phyloP scores from a whole-genome alignment of 495 filamentous ascomycete genomes.

The Massariosphaeria phaeospora region DNA sequence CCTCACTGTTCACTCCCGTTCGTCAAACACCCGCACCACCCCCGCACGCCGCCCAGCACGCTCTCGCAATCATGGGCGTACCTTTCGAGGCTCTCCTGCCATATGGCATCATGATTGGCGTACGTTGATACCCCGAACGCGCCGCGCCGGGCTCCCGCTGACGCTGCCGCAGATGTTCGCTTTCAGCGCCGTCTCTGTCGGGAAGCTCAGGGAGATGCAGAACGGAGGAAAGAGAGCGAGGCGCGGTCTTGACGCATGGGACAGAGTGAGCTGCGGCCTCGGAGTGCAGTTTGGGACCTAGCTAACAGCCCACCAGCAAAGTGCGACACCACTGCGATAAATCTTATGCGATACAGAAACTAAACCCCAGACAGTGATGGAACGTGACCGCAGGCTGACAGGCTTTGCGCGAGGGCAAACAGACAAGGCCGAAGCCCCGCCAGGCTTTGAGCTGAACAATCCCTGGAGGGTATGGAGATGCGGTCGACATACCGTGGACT shows the following conservation, averaged over 20 bases:
- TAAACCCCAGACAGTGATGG: constrained; percentile 71
- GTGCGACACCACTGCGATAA: constrained; percentile 47
- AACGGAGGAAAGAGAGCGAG: constrained; percentile 85
- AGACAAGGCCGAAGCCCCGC: constrained; percentile 70
- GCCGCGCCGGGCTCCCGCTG: constrained; percentile 24
- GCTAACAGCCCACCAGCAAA: constrained; percentile 62
- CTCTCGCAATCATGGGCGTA: constrained; percentile 65
- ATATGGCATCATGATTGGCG: constrained; percentile 82
- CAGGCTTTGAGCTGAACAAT: constrained; percentile 90
- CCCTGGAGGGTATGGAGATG: constrained; percentile 71
- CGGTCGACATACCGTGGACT: background rate
- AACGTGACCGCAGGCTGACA: constrained; percentile 85
- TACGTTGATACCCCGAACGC: constrained; percentile 49
- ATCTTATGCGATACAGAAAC: constrained; percentile 22
- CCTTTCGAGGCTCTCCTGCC: constrained; percentile 94
- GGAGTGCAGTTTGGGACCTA: background rate
- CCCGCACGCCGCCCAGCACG: constrained; percentile 3
- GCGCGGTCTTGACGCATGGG: constrained; percentile 86
- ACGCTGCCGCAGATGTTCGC: constrained; percentile 73
- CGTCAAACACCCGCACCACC: constrained; percentile 2
- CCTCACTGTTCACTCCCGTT: constrained; percentile 7
- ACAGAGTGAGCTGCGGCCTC: constrained; percentile 60
- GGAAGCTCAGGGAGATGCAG: constrained; percentile 65
- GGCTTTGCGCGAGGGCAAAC: constrained; percentile 80
- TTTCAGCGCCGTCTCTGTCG: constrained; percentile 70